Percentiles rank a stretch among this genome's conserved stretches.
Evolutionary conservation across 1,139 yeast species (phyloP).

Genomic region (Kodamaea fungicola): DNA sequence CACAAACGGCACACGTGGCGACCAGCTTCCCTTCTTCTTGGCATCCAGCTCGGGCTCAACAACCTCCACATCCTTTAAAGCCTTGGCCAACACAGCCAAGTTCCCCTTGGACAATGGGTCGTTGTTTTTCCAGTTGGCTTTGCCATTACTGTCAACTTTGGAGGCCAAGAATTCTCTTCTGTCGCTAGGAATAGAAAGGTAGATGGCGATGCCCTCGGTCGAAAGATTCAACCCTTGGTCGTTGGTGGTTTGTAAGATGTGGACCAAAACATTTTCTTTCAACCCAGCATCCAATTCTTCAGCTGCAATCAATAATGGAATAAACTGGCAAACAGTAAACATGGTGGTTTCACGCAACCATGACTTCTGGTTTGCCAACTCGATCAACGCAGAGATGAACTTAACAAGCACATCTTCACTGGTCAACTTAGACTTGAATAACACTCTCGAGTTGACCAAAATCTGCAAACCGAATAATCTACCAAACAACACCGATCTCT

Average conservation of each 20-base stretch:
- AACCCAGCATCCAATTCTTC: slow-evolving; percentile 4
- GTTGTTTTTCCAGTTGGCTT: slow-evolving; percentile 60
- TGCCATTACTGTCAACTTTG: slow-evolving; percentile 20
- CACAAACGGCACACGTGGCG: slow-evolving; percentile 75
- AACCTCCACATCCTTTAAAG: slow-evolving; percentile 55
- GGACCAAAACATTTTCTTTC: slow-evolving; percentile 21
- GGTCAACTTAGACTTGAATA: slow-evolving; percentile 26
- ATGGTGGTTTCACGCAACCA: slow-evolving; percentile 87
- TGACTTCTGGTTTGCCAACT: slow-evolving; percentile 60
- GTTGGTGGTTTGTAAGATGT: slow-evolving; percentile 42
- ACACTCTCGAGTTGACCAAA: slow-evolving; percentile 55
- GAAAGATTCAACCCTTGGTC: slow-evolving; percentile 58
- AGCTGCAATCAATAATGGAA: slow-evolving; percentile 13
- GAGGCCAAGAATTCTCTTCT: slow-evolving; percentile 24
- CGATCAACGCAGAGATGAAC: slow-evolving; percentile 49
- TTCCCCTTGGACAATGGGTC: slow-evolving; percentile 76
- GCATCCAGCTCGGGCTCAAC: slow-evolving; percentile 30
- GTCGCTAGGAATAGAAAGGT: slow-evolving; percentile 44
- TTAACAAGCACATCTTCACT: slow-evolving; percentile 27
- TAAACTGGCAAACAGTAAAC: slow-evolving; percentile 61
- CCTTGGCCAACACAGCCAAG: slow-evolving; percentile 55
- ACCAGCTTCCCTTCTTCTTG: slow-evolving; percentile 63
- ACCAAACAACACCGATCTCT: slow-evolving; percentile 78
- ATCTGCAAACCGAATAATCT: slow-evolving; percentile 81
- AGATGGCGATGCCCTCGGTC: slow-evolving; percentile 79